Conservation (phyloP, 139 green algal genomes). For the Chlamydomonas incerta region DNA sequence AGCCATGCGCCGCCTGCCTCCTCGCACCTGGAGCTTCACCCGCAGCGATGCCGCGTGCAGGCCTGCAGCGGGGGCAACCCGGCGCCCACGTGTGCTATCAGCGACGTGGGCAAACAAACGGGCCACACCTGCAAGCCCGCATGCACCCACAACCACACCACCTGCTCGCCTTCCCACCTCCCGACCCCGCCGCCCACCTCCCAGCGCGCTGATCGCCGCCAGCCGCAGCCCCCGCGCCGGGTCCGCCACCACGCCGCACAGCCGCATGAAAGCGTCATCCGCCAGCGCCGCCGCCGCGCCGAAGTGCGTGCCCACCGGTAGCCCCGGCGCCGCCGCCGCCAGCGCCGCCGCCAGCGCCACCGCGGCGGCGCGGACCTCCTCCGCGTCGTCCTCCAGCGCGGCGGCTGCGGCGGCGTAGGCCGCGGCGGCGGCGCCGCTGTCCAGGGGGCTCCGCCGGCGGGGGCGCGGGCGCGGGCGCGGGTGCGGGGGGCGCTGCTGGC, state of each 20-base stretch:
- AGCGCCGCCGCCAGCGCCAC: neutral
- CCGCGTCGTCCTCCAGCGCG: slow-evolving; percentile 3
- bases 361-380: slow-evolving; percentile 19
- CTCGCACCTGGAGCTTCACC: slow-evolving; percentile 38
- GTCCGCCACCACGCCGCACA: slow-evolving; percentile 9
- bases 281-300: neutral
- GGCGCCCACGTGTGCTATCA: neutral
- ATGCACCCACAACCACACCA: too few species aligned
- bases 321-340: slow-evolving; percentile 5
- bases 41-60: slow-evolving; percentile 20
- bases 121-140: too few species aligned
- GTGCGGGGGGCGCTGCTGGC: neutral
- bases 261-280: slow-evolving; percentile 34
- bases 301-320: slow-evolving; percentile 17
- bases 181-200: too few species aligned
- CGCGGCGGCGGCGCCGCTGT: neutral
- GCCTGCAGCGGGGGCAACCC: neutral
- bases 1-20: too few species aligned
- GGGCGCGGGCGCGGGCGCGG: neutral
- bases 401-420: slow-evolving; percentile 26
- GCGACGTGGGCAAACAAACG: too few species aligned
- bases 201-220: neutral
- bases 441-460: neutral
- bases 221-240: neutral
- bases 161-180: neutral